phyloP scores from a whole-genome alignment of 78 protist species.

The Speleostelium caveatum region DNA sequence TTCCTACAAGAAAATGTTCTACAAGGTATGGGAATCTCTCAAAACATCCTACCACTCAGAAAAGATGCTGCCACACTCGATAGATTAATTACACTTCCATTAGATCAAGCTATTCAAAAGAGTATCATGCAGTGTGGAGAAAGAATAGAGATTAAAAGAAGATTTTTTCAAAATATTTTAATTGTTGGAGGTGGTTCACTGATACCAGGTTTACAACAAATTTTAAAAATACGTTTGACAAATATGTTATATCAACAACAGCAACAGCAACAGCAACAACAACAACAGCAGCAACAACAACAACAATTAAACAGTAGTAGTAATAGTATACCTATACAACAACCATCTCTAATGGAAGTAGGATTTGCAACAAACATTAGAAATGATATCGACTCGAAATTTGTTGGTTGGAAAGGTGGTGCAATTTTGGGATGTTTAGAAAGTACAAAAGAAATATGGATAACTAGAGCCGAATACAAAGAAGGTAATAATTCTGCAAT shows the following conservation, averaged over 20 bases:
- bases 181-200: constrained; percentile 58
- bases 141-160: constrained; percentile 13
- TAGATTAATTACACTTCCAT: not conserved
- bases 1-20: not conserved
- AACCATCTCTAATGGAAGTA: not conserved
- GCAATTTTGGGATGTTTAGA: constrained; percentile 75
- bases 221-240: not conserved
- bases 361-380: not conserved
- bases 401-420: constrained; percentile 70
- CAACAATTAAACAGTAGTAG: not conserved
- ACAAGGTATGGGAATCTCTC: not conserved
- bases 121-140: constrained; percentile 12
- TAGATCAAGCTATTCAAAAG: constrained; percentile 33
- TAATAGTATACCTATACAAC: not conserved
- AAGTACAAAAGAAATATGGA: constrained; percentile 68
- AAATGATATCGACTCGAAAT: constrained; percentile 14
- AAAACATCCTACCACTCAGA: not conserved
- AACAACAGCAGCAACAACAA: not conserved
- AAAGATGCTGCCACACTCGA: constrained; percentile 3
- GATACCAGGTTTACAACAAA: constrained; percentile 11
- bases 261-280: constrained; percentile 6
- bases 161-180: constrained; percentile 5
- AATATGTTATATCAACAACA: not conserved
- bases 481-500: not conserved
- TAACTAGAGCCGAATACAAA: constrained; percentile 39